These are phyloP conservation scores for Acacia concinna DNA, from an alignment of 331 rosid genomes.

Conservation along the genomic window DNA sequence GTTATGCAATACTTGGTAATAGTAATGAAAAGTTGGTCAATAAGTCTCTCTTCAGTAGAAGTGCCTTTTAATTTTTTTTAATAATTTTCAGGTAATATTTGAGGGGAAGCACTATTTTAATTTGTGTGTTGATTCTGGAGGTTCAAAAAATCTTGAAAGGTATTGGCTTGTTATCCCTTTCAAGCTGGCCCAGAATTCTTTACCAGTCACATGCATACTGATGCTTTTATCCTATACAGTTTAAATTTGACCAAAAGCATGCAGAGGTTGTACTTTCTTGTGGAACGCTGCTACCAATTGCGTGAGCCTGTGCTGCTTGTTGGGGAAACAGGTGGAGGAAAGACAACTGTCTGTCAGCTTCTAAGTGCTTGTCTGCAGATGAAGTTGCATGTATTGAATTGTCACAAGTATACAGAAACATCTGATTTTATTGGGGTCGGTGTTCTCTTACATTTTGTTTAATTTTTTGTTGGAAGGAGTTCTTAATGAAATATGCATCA, in stretches of 20 bases:
- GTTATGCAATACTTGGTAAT: constrained; percentile 4
- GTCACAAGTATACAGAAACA: constrained; percentile 94
- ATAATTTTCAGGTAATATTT: constrained; percentile 36
- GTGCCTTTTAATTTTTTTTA: neutral
- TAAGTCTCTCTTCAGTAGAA: constrained; percentile 7
- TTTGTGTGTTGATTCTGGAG: constrained; percentile 36
- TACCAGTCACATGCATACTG: constrained; percentile 9
- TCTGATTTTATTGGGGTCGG: constrained; percentile 97
- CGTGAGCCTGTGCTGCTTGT: constrained; percentile 91
- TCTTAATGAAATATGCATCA: neutral
- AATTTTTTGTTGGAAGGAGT: neutral
- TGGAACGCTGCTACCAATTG: constrained; percentile 69
- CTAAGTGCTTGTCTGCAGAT: constrained; percentile 64
- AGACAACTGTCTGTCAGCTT: constrained; percentile 92
- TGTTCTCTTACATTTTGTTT: constrained; percentile 27
- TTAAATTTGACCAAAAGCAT: constrained; percentile 67
- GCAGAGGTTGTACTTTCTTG: constrained; percentile 76
- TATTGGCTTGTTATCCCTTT: constrained; percentile 30
- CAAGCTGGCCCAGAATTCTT: constrained; percentile 5
- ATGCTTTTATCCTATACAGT: constrained; percentile 46
- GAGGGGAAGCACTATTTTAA: constrained; percentile 36
- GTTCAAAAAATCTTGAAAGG: constrained; percentile 49
- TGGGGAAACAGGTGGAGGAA: constrained; percentile 99
- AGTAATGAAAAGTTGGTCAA: neutral
- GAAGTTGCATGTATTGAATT: constrained; percentile 77